Evolutionary conservation across 805 yeast species (phyloP).

Genomic region (Candida peoriensis): DNA sequence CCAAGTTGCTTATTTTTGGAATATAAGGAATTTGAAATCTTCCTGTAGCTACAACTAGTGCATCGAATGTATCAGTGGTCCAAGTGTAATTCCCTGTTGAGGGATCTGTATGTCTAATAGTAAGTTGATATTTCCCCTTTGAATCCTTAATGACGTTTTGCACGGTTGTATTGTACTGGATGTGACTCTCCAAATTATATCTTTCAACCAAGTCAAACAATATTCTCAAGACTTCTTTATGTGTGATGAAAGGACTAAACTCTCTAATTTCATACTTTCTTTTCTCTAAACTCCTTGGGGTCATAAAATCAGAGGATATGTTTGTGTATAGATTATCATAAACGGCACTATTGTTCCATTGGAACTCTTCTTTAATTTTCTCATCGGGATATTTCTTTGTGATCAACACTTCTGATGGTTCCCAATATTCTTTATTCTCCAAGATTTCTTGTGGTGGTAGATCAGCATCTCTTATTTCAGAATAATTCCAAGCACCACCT

Average conservation of each 20-base stretch:
- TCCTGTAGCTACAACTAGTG: constrained; percentile 36
- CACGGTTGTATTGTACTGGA: constrained; percentile 3
- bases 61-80: constrained; percentile 35
- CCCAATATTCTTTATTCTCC: constrained; percentile 1
- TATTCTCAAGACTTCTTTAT: constrained; percentile 1
- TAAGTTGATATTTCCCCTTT: constrained; percentile 30
- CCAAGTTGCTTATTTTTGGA: constrained; percentile 23
- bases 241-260: constrained; percentile 3
- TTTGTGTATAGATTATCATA: constrained; percentile 1
- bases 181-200: background rate
- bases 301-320: constrained; percentile 1
- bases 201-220: background rate
- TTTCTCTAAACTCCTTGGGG: background rate
- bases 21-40: constrained; percentile 37
- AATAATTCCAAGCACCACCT: constrained; percentile 4
- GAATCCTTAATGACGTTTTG: constrained; percentile 1
- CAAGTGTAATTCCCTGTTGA: constrained; percentile 22
- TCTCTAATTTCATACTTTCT: background rate
- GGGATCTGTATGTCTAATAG: constrained; percentile 7
- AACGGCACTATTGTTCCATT: constrained; percentile 6
- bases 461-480: background rate
- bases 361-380: background rate
- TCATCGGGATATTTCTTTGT: background rate
- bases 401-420: background rate
- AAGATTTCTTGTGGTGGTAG: constrained; percentile 1